Percentiles rank a stretch among this genome's conserved stretches.
Conservation (phyloP, 2,329 filamentous ascomycete genomes). For the Aspergillus brunneoviolaceus region DNA sequence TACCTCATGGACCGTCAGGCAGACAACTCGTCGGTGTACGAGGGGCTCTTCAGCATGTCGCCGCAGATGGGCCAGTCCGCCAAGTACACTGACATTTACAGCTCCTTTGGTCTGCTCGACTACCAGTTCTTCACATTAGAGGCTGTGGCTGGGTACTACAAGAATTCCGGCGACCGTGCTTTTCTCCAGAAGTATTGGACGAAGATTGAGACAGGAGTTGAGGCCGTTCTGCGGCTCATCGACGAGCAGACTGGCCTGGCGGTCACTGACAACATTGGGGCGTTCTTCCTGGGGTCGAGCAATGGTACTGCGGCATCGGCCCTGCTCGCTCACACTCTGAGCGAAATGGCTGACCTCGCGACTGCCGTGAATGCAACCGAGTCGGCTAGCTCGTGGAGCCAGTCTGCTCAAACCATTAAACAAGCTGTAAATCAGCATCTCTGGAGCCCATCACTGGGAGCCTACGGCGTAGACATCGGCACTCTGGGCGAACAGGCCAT, state of each 20-base stretch:
- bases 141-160: conserved; percentile 30
- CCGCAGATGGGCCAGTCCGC: conserved; percentile 15
- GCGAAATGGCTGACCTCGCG: conserved; percentile 11
- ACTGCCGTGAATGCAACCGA: conserved; percentile 6
- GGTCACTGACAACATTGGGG: conserved; percentile 16
- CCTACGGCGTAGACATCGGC: conserved; percentile 8
- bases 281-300: conserved; percentile 14
- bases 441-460: conserved; percentile 13
- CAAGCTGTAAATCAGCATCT: conserved; percentile 14
- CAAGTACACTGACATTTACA: conserved; percentile 9
- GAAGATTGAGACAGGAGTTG: neutral
- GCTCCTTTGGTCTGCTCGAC: conserved; percentile 15
- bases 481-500: conserved; percentile 7
- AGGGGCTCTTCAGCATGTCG: conserved; percentile 12
- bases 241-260: conserved; percentile 8
- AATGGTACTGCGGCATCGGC: conserved; percentile 17
- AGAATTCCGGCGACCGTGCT: conserved; percentile 29
- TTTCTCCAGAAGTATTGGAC: conserved; percentile 23
- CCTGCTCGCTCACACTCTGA: conserved; percentile 14
- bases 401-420: neutral
- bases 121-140: conserved; percentile 23
- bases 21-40: conserved; percentile 5
- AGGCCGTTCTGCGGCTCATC: neutral
- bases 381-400: conserved; percentile 1
- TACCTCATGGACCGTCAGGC: conserved; percentile 16